phyloP scores from a whole-genome alignment of 2,329 filamentous ascomycete genomes.

The Colletotrichum sojae region DNA sequence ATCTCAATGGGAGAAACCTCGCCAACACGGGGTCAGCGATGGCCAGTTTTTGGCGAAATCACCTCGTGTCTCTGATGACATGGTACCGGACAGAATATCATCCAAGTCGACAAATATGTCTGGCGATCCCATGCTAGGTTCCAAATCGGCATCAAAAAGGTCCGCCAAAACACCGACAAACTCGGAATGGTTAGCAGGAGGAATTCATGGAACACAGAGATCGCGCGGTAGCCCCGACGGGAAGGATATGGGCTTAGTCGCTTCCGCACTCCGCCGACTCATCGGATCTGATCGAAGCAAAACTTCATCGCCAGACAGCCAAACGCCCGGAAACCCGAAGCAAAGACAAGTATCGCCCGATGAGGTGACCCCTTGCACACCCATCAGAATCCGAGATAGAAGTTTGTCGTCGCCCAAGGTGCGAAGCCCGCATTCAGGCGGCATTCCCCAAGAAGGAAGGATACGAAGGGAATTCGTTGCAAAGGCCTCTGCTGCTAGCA shows the following conservation, averaged over 20 bases:
- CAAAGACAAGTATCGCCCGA: background rate
- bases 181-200: background rate
- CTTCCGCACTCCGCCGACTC: constrained; percentile 25
- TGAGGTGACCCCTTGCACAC: background rate
- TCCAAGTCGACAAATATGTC: constrained; percentile 40
- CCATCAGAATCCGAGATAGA: background rate
- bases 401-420: background rate
- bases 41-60: constrained; percentile 1
- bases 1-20: background rate
- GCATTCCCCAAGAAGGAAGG: background rate
- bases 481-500: background rate
- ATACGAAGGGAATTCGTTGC: background rate
- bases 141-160: background rate
- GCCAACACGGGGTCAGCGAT: background rate
- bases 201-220: background rate
- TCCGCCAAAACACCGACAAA: background rate
- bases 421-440: background rate
- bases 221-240: background rate
- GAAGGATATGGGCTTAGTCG: constrained; percentile 6
- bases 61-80: constrained; percentile 43
- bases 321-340: background rate
- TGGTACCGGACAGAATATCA: constrained; percentile 48
- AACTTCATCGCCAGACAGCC: constrained; percentile 1
- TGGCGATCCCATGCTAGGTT: background rate
- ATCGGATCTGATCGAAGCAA: constrained; percentile 4